Evolutionary conservation across 495 filamentous ascomycete genomes (phyloP).

Genomic region (Durotheca rogersii): DNA sequence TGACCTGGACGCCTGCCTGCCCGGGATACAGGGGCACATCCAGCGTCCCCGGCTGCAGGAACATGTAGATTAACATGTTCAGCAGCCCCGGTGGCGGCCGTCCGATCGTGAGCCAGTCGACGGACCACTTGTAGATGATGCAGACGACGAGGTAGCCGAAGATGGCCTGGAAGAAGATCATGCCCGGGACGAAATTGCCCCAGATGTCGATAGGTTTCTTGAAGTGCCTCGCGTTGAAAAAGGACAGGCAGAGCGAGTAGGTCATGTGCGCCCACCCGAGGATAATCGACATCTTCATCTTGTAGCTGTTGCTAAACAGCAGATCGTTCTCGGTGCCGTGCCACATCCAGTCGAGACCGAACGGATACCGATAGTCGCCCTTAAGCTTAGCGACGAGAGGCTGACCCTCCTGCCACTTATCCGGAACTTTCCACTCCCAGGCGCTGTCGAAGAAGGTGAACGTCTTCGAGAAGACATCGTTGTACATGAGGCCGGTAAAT

Average conservation of each 20-base stretch:
- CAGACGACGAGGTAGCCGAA: constrained; percentile 94
- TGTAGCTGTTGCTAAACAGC: constrained; percentile 94
- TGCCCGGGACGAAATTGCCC: constrained; percentile 94
- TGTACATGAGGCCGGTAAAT: constrained; percentile 96
- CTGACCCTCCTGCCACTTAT: constrained; percentile 58
- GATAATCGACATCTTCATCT: constrained; percentile 99
- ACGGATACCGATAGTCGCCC: constrained; percentile 79
- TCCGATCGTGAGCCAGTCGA: constrained; percentile 76
- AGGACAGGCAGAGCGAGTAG: constrained; percentile 90
- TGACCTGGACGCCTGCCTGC: constrained; percentile 71
- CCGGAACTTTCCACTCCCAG: constrained; percentile 76
- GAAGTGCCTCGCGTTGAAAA: constrained; percentile 92
- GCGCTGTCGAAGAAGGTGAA: constrained; percentile 83
- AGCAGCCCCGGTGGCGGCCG: constrained; percentile 77
- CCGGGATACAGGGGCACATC: constrained; percentile 70
- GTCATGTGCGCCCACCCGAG: constrained; percentile 98
- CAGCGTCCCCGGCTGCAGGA: constrained; percentile 79
- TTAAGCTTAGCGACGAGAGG: constrained; percentile 65
- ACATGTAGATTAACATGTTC: constrained; percentile 99
- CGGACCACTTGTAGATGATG: constrained; percentile 95
- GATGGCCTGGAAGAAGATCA: constrained; percentile 99
- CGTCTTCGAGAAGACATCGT: constrained; percentile 93
- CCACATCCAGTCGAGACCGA: constrained; percentile 97
- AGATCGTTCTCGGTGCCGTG: constrained; percentile 92
- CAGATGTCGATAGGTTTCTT: constrained; percentile 91